These are phyloP conservation scores for Leccinum aurantiacum DNA, from an alignment of 768 basidiomycete genomes.

Conservation along the genomic window DNA sequence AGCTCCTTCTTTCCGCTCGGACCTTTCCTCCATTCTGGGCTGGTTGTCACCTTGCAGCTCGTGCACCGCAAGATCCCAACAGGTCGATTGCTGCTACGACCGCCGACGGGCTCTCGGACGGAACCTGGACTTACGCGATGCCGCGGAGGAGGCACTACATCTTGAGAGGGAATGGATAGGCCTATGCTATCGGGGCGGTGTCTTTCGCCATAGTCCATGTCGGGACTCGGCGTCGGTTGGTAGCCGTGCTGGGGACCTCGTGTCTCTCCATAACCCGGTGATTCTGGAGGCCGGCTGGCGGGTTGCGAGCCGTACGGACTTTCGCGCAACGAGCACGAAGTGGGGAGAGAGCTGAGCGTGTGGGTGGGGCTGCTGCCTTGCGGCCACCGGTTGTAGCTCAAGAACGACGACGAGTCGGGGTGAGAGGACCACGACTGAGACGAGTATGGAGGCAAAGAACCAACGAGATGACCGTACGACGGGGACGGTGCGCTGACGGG, in stretches of 20 bases:
- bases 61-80: slow-evolving; percentile 71
- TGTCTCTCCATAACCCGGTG: slow-evolving; percentile 27
- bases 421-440: slow-evolving; percentile 29
- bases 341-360: slow-evolving; percentile 22
- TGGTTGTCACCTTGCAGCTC: slow-evolving; percentile 77
- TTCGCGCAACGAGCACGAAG: slow-evolving; percentile 33
- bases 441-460: slow-evolving; percentile 29
- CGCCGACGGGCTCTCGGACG: slow-evolving; percentile 45
- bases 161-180: slow-evolving; percentile 32
- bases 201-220: slow-evolving; percentile 38
- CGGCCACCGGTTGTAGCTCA: slow-evolving; percentile 33
- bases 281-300: slow-evolving; percentile 43
- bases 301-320: slow-evolving; percentile 26
- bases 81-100: slow-evolving; percentile 59
- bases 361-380: slow-evolving; percentile 30
- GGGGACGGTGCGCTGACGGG: slow-evolving; percentile 31
- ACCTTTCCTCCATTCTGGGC: slow-evolving; percentile 92
- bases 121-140: slow-evolving; percentile 56
- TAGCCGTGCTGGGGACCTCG: slow-evolving; percentile 38
- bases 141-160: slow-evolving; percentile 56
- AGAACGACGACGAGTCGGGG: slow-evolving; percentile 30
- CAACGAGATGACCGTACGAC: slow-evolving; percentile 28
- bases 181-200: slow-evolving; percentile 33
- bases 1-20: slow-evolving; percentile 89
- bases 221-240: slow-evolving; percentile 39